Evolutionary conservation across 306 rosid genomes (phyloP).

Genomic region (Quercus robur): DNA sequence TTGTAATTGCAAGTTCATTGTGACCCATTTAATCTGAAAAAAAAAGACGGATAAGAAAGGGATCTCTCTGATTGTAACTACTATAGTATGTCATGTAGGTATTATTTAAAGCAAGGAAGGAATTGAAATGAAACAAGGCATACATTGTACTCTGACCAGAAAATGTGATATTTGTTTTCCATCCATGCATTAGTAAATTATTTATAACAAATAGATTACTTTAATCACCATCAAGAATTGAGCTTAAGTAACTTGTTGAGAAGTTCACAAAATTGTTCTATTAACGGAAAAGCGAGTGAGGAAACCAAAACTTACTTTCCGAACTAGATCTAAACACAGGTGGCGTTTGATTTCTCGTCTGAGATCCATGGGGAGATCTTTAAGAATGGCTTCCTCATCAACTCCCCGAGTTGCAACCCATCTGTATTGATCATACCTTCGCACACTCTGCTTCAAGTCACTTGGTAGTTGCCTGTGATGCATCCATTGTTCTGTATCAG

Average conservation of each 20-base stretch:
- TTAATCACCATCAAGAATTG: not conserved
- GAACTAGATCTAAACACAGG: slow-evolving; percentile 51
- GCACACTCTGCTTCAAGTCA: slow-evolving; percentile 41
- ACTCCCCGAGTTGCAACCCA: slow-evolving; percentile 62
- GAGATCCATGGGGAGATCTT: slow-evolving; percentile 52
- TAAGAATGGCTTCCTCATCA: slow-evolving; percentile 51
- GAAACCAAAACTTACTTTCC: slow-evolving; percentile 31
- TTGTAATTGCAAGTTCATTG: not conserved
- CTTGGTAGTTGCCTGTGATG: slow-evolving; percentile 51
- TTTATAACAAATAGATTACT: too few species aligned
- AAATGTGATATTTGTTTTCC: not conserved
- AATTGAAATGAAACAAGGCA: not conserved
- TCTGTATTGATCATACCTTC: slow-evolving; percentile 50
- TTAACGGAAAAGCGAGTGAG: not conserved
- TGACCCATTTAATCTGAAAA: not conserved
- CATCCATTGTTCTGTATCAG: slow-evolving; percentile 57
- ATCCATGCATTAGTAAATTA: not conserved
- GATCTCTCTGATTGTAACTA: not conserved
- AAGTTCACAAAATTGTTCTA: not conserved
- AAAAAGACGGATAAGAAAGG: not conserved
- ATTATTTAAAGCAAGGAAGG: not conserved
- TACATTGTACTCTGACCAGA: not conserved
- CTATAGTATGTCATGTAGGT: not conserved
- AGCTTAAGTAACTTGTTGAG: not conserved
- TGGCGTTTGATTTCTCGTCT: slow-evolving; percentile 58